phyloP scores from a whole-genome alignment of 2,329 filamentous ascomycete genomes.

The Penicillium occitanis region DNA sequence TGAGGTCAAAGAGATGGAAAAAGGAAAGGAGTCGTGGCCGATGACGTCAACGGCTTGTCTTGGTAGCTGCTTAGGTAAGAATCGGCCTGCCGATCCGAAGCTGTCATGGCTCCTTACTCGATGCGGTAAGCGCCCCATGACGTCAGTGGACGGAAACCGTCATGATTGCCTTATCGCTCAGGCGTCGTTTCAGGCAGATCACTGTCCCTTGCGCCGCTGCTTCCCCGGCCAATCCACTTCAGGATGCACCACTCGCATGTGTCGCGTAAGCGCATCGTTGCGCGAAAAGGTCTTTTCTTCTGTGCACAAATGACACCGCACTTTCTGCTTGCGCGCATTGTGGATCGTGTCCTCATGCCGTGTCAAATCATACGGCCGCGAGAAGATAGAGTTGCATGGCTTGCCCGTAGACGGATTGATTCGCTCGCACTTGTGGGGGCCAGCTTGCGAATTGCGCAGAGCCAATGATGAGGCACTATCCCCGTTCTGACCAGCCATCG shows the following conservation, averaged over 20 bases:
- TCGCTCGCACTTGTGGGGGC: conserved; percentile 87
- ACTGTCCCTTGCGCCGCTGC: conserved; percentile 41
- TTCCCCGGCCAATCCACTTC: conserved; percentile 80
- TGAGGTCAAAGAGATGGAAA: neutral
- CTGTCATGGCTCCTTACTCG: conserved; percentile 6
- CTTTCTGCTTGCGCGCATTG: conserved; percentile 90
- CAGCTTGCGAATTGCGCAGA: conserved; percentile 79
- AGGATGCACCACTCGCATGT: conserved; percentile 92
- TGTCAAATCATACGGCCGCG: conserved; percentile 91
- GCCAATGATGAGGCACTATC: conserved; percentile 53
- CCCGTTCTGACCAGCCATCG: conserved; percentile 47
- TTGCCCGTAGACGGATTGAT: conserved; percentile 95
- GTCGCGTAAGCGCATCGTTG: conserved; percentile 88
- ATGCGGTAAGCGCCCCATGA: conserved; percentile 17
- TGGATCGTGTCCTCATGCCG: conserved; percentile 97
- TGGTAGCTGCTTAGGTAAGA: conserved; percentile 8
- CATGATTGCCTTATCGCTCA: conserved; percentile 2
- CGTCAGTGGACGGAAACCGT: conserved; percentile 11
- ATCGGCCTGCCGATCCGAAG: conserved; percentile 21
- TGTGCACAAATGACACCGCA: conserved; percentile 86
- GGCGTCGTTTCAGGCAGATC: neutral
- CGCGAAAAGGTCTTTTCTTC: conserved; percentile 97
- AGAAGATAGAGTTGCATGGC: conserved; percentile 91
- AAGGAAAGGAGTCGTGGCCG: conserved; percentile 10
- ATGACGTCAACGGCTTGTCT: conserved; percentile 22